Percentiles rank a stretch among this genome's conserved stretches.
Evolutionary conservation across 352 stramenopile genomes (phyloP).

Genomic region (Pythium aquatile): DNA sequence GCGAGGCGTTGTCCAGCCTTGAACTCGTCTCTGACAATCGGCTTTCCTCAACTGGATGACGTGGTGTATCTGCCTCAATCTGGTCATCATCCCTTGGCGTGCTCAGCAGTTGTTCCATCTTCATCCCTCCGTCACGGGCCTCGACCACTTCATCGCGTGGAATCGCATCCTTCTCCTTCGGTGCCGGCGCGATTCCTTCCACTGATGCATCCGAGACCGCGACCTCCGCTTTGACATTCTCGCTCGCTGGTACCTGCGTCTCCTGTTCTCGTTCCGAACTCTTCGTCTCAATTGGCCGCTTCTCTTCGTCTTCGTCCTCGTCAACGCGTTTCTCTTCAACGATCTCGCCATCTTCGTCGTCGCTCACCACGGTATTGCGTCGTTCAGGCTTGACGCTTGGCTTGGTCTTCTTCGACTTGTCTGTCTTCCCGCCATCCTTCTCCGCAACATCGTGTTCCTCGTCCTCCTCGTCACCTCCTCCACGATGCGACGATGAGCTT

Average conservation of each 20-base stretch:
- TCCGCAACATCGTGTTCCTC: slow-evolving; percentile 21
- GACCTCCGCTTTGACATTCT: background rate
- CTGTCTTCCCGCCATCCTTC: slow-evolving; percentile 12
- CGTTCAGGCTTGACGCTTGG: slow-evolving; percentile 4
- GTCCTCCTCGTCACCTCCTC: slow-evolving; percentile 19
- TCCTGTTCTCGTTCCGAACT: too few species aligned
- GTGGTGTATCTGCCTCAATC: background rate
- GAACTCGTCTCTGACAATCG: background rate
- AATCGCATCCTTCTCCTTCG: background rate
- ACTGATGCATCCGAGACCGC: background rate
- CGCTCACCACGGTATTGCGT: background rate
- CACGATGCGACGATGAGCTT: background rate
- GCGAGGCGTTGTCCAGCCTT: background rate
- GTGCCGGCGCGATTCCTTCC: background rate
- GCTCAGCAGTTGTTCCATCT: slow-evolving; percentile 3
- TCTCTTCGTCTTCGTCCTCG: background rate
- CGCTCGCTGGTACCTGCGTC: background rate
- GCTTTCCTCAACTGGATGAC: background rate
- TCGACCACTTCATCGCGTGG: background rate
- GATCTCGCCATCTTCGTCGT: background rate
- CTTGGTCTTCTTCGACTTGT: slow-evolving; percentile 17
- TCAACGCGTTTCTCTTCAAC: background rate
- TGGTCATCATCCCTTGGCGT: background rate
- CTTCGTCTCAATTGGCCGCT: background rate
- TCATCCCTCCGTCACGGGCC: background rate